Percentiles rank a stretch among this genome's conserved stretches.
Conservation (phyloP, 2,329 filamentous ascomycete species). For the Dothideomycetidae sp. region DNA sequence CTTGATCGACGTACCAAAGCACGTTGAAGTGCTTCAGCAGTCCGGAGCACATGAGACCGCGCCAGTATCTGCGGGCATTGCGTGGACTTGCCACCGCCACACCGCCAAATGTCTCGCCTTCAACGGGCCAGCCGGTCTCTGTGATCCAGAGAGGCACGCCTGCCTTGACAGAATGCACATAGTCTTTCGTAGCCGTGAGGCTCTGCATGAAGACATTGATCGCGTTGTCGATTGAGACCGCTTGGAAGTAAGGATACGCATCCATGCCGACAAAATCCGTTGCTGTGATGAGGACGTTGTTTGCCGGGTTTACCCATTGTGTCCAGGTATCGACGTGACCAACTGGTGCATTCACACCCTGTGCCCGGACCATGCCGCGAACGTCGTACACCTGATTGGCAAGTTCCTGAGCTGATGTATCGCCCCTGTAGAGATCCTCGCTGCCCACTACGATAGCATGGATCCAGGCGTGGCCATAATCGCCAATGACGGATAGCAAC, state of each 20-base stretch:
- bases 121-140: constrained; percentile 77
- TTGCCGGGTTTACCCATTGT: constrained; percentile 58
- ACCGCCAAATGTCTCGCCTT: constrained; percentile 44
- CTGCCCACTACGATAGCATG: constrained; percentile 52
- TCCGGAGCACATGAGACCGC: constrained; percentile 3
- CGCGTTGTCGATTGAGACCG: constrained; percentile 45
- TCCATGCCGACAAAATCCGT: constrained; percentile 74
- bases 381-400: constrained; percentile 37
- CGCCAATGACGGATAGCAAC: constrained; percentile 41
- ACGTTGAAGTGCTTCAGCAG: constrained; percentile 6
- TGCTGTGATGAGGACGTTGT: constrained; percentile 53
- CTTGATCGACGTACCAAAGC: constrained; percentile 8
- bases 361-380: constrained; percentile 37
- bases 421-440: constrained; percentile 51
- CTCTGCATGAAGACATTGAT: constrained; percentile 60
- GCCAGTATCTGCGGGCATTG: constrained; percentile 70
- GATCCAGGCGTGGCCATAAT: constrained; percentile 44
- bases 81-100: constrained; percentile 46
- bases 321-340: constrained; percentile 83
- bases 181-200: constrained; percentile 27
- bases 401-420: constrained; percentile 28
- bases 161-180: constrained; percentile 43
- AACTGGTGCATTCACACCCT: constrained; percentile 37
- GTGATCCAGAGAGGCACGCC: constrained; percentile 72
- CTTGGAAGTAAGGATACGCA: constrained; percentile 62